Base-by-base conservation (phyloP, 306 rosid genomes). In the Lathyrus aphaca region DNA sequence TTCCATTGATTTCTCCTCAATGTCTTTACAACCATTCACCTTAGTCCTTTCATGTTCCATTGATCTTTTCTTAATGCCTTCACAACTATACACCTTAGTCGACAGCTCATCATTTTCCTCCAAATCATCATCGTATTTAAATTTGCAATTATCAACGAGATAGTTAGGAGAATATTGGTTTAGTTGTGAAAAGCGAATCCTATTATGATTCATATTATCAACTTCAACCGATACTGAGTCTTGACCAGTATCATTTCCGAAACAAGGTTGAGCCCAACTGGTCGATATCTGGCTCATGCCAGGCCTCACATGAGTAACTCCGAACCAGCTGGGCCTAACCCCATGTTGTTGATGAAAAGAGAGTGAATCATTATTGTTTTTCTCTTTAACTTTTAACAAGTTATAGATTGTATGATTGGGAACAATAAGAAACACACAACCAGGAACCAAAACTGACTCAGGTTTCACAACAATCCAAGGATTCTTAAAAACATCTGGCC, bases 381-480 rank as follows among this genome's bases (percentile, higher is more conserved):
- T 25, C 32, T 18, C 51, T 76, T 25, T 76, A 66, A 81, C 68
- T 67, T 88, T 91, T 49, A 77, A 50, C 75, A 91, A 73, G 64
- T 77, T 8, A 74, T 81, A 79, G 76, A 91, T 53, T 12, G 87
- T 91, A 14, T 13, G 79, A 60, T 83, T 42, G 3, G 96, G 97
- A 78, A 85, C 89, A 53, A 86, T 76, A 55, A 82, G 76, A 60
- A 81, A 91, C 10, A 86, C 91, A 68, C 64, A 70, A 21, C 97
- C 91, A 6, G 84, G 84, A 21, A 76, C 67, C 64, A 88, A 74
- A 80, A 85, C 11, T 13, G 91, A 82, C 12, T 83, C 92, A 2
- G 88, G 81, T 39, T 83, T 91, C 3, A 91, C 79, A 59, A 86
- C 89, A 77, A 91, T 80, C 92, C 91, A 88, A 8, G 97, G 93